Percentiles rank a stretch among this genome's conserved stretches.
Evolutionary conservation across 177 flowering plant genomes (phyloP).

Genomic region (Viscum album): DNA sequence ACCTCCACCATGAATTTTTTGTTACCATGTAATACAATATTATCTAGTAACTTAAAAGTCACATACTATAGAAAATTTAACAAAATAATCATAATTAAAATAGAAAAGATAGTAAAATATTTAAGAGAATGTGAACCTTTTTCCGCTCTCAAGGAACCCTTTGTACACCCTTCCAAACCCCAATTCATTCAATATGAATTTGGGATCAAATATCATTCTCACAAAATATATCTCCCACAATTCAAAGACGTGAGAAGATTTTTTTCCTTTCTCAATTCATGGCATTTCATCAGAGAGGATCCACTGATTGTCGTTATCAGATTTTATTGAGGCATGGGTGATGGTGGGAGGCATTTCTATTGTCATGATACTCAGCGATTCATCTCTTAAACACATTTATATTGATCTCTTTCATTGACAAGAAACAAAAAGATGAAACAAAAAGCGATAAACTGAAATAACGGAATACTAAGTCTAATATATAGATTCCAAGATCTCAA

Average conservation of each 20-base stretch:
- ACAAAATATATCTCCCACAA: constrained; percentile 51
- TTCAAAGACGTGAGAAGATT: constrained; percentile 41
- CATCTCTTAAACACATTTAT: constrained; percentile 34
- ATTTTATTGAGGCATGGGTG: constrained; percentile 46
- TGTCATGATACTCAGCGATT: constrained; percentile 28
- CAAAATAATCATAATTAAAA: no score
- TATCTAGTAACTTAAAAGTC: no score
- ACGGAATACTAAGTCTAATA: no score
- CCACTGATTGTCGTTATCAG: constrained; percentile 35
- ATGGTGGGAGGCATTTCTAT: constrained; percentile 33
- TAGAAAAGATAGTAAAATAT: no score
- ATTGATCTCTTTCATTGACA: constrained; percentile 16
- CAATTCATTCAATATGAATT: constrained; percentile 57
- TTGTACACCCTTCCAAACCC: constrained; percentile 90
- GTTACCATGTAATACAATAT: neutral
- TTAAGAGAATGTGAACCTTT: constrained; percentile 22
- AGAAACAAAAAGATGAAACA: constrained; percentile 43
- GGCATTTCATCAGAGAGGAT: constrained; percentile 48
- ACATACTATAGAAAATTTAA: no score
- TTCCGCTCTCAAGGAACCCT: constrained; percentile 33
- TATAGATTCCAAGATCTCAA: no score
- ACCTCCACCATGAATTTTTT: neutral
- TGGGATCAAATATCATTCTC: constrained; percentile 52
- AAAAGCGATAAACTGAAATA: no score
- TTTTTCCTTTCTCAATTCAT: constrained; percentile 46